Conservation (phyloP, 352 stramenopile species). For the Globisporangium cystogenes region DNA sequence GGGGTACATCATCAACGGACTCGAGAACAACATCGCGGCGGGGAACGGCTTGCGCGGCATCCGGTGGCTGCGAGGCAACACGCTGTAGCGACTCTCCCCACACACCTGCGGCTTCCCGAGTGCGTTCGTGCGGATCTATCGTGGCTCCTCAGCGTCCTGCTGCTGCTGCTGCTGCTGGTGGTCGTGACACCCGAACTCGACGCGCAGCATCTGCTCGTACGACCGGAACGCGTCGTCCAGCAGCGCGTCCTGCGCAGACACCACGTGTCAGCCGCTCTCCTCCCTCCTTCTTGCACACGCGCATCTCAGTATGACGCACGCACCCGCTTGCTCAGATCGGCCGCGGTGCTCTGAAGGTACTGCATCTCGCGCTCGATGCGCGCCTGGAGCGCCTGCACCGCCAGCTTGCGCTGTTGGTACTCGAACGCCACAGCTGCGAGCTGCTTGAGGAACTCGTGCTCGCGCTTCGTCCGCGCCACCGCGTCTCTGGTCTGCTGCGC, state of each 20-base stretch:
- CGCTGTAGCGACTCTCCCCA: slow-evolving; percentile 29
- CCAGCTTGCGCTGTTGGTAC: slow-evolving; percentile 52
- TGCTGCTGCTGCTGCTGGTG: slow-evolving; percentile 10
- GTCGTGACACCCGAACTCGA: slow-evolving; percentile 29
- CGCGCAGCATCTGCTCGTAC: slow-evolving; percentile 36
- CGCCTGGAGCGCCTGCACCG: slow-evolving; percentile 41
- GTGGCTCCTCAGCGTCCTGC: background rate
- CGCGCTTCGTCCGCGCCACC: background rate
- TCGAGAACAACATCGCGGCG: slow-evolving; percentile 79
- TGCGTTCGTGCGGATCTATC: background rate
- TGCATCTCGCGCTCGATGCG: slow-evolving; percentile 53
- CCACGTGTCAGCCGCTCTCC: background rate
- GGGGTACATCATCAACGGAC: slow-evolving; percentile 80
- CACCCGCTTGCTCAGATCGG: slow-evolving; percentile 42
- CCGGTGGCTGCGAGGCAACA: slow-evolving; percentile 73
- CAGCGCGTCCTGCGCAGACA: slow-evolving; percentile 32
- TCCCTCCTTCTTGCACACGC: slow-evolving; percentile 5
- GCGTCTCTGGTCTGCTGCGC: slow-evolving; percentile 14
- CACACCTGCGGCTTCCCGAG: background rate
- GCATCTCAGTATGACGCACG: background rate
- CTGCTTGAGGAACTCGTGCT: slow-evolving; percentile 27
- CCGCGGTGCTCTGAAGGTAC: slow-evolving; percentile 37
- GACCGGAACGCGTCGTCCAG: slow-evolving; percentile 58
- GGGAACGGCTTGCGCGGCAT: slow-evolving; percentile 77
- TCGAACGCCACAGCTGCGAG: slow-evolving; percentile 33